Conservation (phyloP, 441 rosid species). For the Euphorbia schlechtendalii region DNA sequence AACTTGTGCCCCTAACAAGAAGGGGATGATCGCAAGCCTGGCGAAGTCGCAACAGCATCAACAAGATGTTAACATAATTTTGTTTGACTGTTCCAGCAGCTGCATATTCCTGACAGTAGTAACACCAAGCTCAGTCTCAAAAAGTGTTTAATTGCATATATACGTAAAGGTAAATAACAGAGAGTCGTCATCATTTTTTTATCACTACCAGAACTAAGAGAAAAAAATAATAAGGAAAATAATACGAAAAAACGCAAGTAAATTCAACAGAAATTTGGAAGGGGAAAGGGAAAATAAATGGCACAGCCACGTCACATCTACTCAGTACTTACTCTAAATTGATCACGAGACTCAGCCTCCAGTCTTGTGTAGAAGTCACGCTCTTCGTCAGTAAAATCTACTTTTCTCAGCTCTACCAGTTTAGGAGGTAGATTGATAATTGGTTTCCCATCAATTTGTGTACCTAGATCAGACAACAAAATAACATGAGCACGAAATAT, state of each 20-base stretch:
- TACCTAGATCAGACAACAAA: constrained; percentile 35
- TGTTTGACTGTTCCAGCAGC: constrained; percentile 92
- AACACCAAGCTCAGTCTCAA: constrained; percentile 1
- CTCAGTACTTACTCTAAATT: constrained; percentile 53
- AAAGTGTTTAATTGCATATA: background rate
- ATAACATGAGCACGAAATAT: constrained; percentile 11
- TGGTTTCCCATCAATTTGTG: constrained; percentile 80
- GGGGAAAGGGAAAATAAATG: background rate
- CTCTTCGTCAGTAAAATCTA: constrained; percentile 73
- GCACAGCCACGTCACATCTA: background rate
- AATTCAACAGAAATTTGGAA: background rate
- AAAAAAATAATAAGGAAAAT: background rate
- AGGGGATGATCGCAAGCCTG: constrained; percentile 96
- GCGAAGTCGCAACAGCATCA: constrained; percentile 93
- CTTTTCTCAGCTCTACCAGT: constrained; percentile 54
- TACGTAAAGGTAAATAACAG: background rate
- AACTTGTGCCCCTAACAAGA: constrained; percentile 68
- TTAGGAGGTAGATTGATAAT: constrained; percentile 75
- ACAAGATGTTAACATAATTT: constrained; percentile 79
- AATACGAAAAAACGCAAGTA: background rate
- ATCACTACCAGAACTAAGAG: background rate
- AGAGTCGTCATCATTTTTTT: background rate
- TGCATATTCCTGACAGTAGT: constrained; percentile 64
- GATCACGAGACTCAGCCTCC: constrained; percentile 75
- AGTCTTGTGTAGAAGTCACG: constrained; percentile 72